Percentiles rank a stretch among this genome's conserved stretches.
Evolutionary conservation across 345 rosid genomes (phyloP).

Genomic region (Brassica carinata): DNA sequence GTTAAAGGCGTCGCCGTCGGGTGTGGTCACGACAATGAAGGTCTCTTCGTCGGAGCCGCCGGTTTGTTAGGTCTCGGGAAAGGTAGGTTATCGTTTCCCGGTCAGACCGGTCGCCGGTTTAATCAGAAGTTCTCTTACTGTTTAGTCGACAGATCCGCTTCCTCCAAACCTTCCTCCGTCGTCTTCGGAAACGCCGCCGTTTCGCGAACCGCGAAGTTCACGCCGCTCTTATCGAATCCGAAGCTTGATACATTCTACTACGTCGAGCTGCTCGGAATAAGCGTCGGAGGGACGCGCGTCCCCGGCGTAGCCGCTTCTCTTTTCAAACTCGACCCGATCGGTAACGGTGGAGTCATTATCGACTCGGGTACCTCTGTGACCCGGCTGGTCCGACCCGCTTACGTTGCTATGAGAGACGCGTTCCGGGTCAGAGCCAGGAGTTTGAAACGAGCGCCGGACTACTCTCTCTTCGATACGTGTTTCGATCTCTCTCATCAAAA

Average conservation of each 20-base stretch:
- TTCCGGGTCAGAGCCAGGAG: slow-evolving; percentile 55
- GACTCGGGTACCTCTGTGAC: slow-evolving; percentile 93
- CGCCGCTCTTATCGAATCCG: slow-evolving; percentile 74
- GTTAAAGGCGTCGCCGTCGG: slow-evolving; percentile 79
- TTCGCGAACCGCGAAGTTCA: slow-evolving; percentile 73
- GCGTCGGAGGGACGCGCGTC: slow-evolving; percentile 88
- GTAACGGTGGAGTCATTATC: slow-evolving; percentile 88
- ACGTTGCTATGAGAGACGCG: slow-evolving; percentile 61
- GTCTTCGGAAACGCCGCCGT: slow-evolving; percentile 77
- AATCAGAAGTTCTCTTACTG: slow-evolving; percentile 86
- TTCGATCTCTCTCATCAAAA: slow-evolving; percentile 67
- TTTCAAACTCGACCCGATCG: slow-evolving; percentile 69
- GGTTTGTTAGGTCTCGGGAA: slow-evolving; percentile 91
- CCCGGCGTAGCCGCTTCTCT: slow-evolving; percentile 62
- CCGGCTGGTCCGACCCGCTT: slow-evolving; percentile 74
- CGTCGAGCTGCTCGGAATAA: slow-evolving; percentile 77
- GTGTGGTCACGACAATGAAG: slow-evolving; percentile 94
- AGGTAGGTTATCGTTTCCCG: slow-evolving; percentile 81
- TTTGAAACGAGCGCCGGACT: slow-evolving; percentile 56
- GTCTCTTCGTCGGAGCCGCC: slow-evolving; percentile 90
- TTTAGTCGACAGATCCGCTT: slow-evolving; percentile 82
- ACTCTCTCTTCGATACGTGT: slow-evolving; percentile 79
- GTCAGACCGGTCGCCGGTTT: slow-evolving; percentile 79
- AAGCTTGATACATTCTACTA: slow-evolving; percentile 94
- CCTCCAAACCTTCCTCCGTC: slow-evolving; percentile 75